Percentiles rank a stretch among this genome's conserved stretches.
Evolutionary conservation across 2,329 filamentous ascomycete species (phyloP).

Genomic region (Drechmeria coniospora): DNA sequence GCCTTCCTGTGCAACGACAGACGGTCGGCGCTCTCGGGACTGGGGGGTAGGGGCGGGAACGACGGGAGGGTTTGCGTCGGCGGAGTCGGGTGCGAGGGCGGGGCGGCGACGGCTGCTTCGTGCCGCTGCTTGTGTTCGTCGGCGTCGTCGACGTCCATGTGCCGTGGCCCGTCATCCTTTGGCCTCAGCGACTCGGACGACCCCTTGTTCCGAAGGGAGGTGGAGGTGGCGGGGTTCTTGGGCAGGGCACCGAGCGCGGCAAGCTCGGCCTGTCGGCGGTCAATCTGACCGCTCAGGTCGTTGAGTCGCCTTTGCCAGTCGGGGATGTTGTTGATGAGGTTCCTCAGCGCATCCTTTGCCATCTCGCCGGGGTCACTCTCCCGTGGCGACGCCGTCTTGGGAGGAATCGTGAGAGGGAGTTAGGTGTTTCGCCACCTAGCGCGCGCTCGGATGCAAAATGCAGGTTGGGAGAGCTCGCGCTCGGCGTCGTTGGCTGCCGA

Average conservation of each 20-base stretch:
- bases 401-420: slow-evolving; percentile 10
- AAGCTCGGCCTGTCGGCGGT: slow-evolving; percentile 44
- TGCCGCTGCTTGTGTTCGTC: slow-evolving; percentile 1
- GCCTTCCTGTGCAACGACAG: slow-evolving; percentile 19
- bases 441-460: too few relatives aligned
- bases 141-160: slow-evolving; percentile 7
- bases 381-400: slow-evolving; percentile 13
- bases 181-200: slow-evolving; percentile 39
- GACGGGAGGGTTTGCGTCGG: slow-evolving; percentile 9
- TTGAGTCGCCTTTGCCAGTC: slow-evolving; percentile 45
- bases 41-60: slow-evolving; percentile 14
- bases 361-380: slow-evolving; percentile 17
- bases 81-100: slow-evolving; percentile 6
- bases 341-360: slow-evolving; percentile 40
- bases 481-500: neutral
- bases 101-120: slow-evolving; percentile 3
- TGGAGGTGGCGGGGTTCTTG: slow-evolving; percentile 15
- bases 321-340: slow-evolving; percentile 39
- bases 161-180: slow-evolving; percentile 24
- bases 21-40: slow-evolving; percentile 5
- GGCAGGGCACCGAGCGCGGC: slow-evolving; percentile 26
- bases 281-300: slow-evolving; percentile 44
- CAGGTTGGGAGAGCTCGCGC: too few relatives aligned
- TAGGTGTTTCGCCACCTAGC: slow-evolving; percentile 17
- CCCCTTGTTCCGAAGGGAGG: slow-evolving; percentile 33